Percentiles rank a stretch among this genome's conserved stretches.
phyloP scores from a whole-genome alignment of 2,329 filamentous ascomycete species.

The Acrocalymma vagum region DNA sequence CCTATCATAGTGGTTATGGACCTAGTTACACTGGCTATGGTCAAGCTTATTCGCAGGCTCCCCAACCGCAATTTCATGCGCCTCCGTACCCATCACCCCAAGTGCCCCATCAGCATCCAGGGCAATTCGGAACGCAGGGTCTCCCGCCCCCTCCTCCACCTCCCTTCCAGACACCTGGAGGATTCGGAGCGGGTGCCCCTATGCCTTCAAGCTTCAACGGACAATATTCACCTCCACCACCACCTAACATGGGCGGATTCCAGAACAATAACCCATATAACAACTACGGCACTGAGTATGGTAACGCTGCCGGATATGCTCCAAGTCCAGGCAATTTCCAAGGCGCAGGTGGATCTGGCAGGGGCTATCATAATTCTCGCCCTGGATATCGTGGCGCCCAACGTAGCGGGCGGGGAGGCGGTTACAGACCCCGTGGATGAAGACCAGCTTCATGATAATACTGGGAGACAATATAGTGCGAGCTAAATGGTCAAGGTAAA shows the following conservation, averaged over 20 bases:
- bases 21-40: conserved; percentile 13
- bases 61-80: conserved; percentile 22
- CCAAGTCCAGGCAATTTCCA: conserved; percentile 15
- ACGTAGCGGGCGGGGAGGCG: conserved; percentile 24
- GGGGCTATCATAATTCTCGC: conserved; percentile 23
- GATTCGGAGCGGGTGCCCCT: conserved; percentile 21
- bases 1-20: conserved; percentile 18
- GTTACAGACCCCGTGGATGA: too few species aligned
- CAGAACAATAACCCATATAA: conserved; percentile 17
- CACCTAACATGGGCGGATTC: conserved; percentile 24
- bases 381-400: conserved; percentile 23
- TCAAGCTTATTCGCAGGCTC: conserved; percentile 16
- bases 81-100: conserved; percentile 30
- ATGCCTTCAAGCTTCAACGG: conserved; percentile 33
- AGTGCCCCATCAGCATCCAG: conserved; percentile 25
- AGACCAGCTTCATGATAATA: too few species aligned
- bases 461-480: too few species aligned
- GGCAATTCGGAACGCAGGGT: conserved; percentile 23
- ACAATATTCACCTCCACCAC: conserved; percentile 27
- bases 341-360: conserved; percentile 8
- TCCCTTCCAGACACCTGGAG: conserved; percentile 23
- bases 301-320: conserved; percentile 15
- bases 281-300: conserved; percentile 14
- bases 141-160: conserved; percentile 30
- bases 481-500: too few species aligned